Evolutionary conservation across 2,329 filamentous ascomycete species (phyloP), one percentile per base, ranked within the genome.

Genomic region (Alternaria arborescens): DNA sequence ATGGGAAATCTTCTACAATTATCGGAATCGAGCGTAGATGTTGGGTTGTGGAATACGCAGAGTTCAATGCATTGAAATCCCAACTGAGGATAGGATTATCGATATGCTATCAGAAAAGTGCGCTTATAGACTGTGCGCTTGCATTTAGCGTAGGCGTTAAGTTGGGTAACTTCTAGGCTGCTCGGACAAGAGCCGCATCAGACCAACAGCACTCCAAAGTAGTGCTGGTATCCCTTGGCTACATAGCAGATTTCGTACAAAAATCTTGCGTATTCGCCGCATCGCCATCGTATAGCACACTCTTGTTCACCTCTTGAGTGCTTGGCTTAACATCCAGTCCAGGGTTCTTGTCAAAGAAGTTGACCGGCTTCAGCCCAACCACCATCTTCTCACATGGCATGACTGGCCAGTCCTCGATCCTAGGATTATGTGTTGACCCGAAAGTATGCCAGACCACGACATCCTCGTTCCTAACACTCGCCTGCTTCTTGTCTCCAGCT

Each of bases 361-460:
- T 71, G 10, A 67, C 61, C 10, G 72, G 72, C 55, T 71, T 70
- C 55, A 68, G 62, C 7, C 60, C 65, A 1, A 71, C 62, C 8
- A 43, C n/a, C 67, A 72, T 70, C 59, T 58, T 68, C 55, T 76
- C 73, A 43, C 55, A 61, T 1, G 72, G 72, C 73, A 76, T 76
- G 14, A 76, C 69, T 1, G 73, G 72, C 58, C 67, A 76, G 26
- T 75, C 73, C 43, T 76, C 72, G 11, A 71, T 67, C 6, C 71
- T 46, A 11, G 72, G 72, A 51, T 73, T 73, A 38, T 76, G 73
- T 3, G 70, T 74, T 14, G 65, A 67, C 10, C 72, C 72, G 53
- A 74, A 75, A 0, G 71, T 71, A 48, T 73, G 67, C 72, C 73
- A 75, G 3, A 75, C 52, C 5, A 75, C 73, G 16, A 76, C 61